Base-by-base conservation (phyloP, 2,329 filamentous ascomycete genomes). In the Trichoderma sp. region DNA sequence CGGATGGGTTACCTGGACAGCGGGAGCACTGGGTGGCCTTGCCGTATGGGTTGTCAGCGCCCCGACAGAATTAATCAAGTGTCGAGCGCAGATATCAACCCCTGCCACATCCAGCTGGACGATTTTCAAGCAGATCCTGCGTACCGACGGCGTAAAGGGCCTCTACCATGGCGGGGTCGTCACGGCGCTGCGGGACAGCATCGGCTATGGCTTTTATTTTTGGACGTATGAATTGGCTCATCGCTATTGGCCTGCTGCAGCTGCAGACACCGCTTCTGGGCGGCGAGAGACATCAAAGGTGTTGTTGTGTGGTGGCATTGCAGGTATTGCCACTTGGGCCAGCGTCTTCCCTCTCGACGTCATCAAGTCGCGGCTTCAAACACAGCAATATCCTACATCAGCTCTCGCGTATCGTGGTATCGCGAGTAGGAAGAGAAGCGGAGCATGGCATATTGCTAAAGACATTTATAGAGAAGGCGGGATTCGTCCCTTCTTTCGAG, bases 201-300 rank as follows among this genome's bases (percentile, higher is more conserved):
- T 97, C 68, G 95, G 95, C n/a, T 98, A 97, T 80, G 95, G 94
- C 0, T 97, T 97, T 79, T 98, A 97, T 77, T 98, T 98, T 79
- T 97, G 92, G 92, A 91, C 91, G 1, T 98, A 97, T 76, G 92
- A 96, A 79, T 82, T 94, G 70, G 88, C 85, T 72, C 93, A 91
- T 72, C 85, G 87, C 43, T 82, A 83, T 66, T 83, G 89, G 79
- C 82, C 82, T 21, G 81, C 80, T 4, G 64, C 72, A 8, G 81
- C 80, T 4, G 63, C 72, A 7, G 72, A 73, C 13, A 43, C 5
- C 27, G 70, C 73, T 2, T 75, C 75, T 0, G 68, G 77, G 56
- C 74, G 80, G 14, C 79, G 85, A 24, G 85, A 80, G 64, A 86
- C 89, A 1, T 80, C 87, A 43, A 91, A 89, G 73, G 87, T 92